These are phyloP conservation scores for Mrakia gelida DNA, from an alignment of 768 basidiomycete species.

Conservation along the genomic window DNA sequence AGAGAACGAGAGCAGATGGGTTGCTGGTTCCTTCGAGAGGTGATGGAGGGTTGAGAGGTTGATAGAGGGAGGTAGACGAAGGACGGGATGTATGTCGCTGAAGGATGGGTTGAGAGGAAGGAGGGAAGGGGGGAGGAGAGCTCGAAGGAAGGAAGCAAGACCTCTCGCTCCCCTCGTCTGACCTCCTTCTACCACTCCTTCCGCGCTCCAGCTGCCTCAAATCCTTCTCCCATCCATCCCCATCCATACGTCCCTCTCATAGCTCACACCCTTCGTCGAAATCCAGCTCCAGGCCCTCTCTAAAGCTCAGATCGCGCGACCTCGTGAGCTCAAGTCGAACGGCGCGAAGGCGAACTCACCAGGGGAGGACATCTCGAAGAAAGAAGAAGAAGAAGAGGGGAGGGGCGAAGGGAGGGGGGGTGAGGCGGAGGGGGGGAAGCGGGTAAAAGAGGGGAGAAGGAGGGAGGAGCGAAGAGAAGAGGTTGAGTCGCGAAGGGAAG, in stretches of 20 bases:
- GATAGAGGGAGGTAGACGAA: not conserved
- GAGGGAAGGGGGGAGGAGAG: not conserved
- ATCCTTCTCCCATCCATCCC: not conserved
- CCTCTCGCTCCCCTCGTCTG: not conserved
- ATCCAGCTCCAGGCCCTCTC: not conserved
- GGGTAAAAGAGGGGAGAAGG: not conserved
- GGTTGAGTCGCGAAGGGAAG: not conserved
- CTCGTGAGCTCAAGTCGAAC: not conserved
- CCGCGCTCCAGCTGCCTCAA: not conserved
- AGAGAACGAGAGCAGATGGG: not conserved
- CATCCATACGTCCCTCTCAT: not conserved
- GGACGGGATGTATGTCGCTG: not conserved
- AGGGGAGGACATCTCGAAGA: constrained; percentile 15
- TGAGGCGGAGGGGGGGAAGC: not conserved
- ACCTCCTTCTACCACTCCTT: not conserved
- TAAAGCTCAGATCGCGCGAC: not conserved
- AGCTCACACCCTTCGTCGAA: not conserved
- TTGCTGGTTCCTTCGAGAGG: not conserved
- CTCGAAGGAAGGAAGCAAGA: not conserved
- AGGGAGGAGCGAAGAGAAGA: not conserved
- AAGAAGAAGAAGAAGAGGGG: not conserved
- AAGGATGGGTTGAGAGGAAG: not conserved
- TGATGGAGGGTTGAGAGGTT: not conserved
- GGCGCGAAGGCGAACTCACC: not conserved
- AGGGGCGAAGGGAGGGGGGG: not conserved